Evolutionary conservation across 1,284 basidiomycete species (phyloP), one percentile per base, ranked within the genome.

Genomic region (Sanghuangporus sanghuang): DNA sequence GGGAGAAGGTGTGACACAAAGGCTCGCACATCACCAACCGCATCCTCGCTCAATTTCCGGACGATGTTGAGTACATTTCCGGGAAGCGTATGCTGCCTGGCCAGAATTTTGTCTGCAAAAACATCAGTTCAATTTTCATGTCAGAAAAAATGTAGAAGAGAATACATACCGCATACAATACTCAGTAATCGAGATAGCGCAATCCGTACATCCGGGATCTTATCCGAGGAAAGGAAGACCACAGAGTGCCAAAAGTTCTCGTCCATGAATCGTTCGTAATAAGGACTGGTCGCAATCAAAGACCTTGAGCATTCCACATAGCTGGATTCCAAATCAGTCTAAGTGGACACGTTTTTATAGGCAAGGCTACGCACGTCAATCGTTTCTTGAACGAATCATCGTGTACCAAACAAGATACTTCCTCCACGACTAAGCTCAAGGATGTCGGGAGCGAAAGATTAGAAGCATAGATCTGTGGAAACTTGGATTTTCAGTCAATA

Each of bases 131-230:
- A 16, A 44, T 16, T 21, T 5, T 16, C 38, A 61, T 44, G 65
- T n/a, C n/a, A 35, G 44, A 59, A 18, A 49, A 56, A 54, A 55
- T 18, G 64, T 38, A 46, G 55, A 53, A 52, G 36, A 52, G 60
- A 23, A 62, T 40, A 75, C 82, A 72, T 72, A 85, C 86, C 79
- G 68, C 78, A 82, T 57, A 89, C 73, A 49, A 76, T 73, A 44
- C 83, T 82, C 21, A 86, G 75, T 38, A 92, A 79, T 52, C 92
- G 84, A 12, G 95, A 89, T 1, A 96, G 81, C 6, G 86, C 89
- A 64, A 98, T 93, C 49, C 95, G 85, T 54, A 98, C 94, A 69
- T 95, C 95, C 57, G 93, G 79, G 27, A 98, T 85, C n/a, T 71
- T 73, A 71, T 96, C 93, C 42, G 77, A 71, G 14, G 85, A 84